These are phyloP conservation scores for Aspergillus ibericus DNA, from an alignment of 2,329 filamentous ascomycete genomes.

Conservation along the genomic window DNA sequence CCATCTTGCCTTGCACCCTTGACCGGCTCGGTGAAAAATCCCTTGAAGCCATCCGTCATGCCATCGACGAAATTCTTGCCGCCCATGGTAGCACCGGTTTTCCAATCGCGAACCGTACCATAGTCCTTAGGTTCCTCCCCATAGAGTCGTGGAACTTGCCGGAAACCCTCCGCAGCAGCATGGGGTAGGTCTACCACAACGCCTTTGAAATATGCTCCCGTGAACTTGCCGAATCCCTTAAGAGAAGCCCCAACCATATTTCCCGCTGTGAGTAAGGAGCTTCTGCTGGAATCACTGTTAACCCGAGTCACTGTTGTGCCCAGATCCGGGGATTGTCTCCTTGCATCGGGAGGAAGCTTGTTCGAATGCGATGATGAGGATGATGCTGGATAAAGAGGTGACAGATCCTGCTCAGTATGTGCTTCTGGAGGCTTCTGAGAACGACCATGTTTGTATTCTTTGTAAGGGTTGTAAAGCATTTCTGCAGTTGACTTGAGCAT, in stretches of 20 bases:
- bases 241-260: slow-evolving; percentile 17
- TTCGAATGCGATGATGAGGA: not conserved
- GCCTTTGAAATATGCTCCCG: slow-evolving; percentile 32
- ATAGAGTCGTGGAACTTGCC: slow-evolving; percentile 37
- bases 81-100: slow-evolving; percentile 32
- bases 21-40: slow-evolving; percentile 31
- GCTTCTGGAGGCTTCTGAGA: not conserved
- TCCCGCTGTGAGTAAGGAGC: slow-evolving; percentile 6
- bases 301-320: not conserved
- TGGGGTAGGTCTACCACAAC: slow-evolving; percentile 38
- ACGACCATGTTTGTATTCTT: slow-evolving; percentile 21
- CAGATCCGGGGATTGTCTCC: not conserved
- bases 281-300: not conserved
- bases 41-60: slow-evolving; percentile 33
- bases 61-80: slow-evolving; percentile 36
- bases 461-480: slow-evolving; percentile 31
- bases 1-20: slow-evolving; percentile 35
- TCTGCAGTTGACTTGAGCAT: slow-evolving; percentile 26
- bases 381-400: not conserved
- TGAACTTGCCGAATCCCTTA: slow-evolving; percentile 27
- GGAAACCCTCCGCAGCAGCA: slow-evolving; percentile 38
- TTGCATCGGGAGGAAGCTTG: not conserved
- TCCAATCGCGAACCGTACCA: slow-evolving; percentile 34
- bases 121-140: slow-evolving; percentile 37
- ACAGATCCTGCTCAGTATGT: not conserved